These are phyloP conservation scores for Celoporthe dispersa DNA, from an alignment of 2,329 filamentous ascomycete species.

Conservation along the genomic window DNA sequence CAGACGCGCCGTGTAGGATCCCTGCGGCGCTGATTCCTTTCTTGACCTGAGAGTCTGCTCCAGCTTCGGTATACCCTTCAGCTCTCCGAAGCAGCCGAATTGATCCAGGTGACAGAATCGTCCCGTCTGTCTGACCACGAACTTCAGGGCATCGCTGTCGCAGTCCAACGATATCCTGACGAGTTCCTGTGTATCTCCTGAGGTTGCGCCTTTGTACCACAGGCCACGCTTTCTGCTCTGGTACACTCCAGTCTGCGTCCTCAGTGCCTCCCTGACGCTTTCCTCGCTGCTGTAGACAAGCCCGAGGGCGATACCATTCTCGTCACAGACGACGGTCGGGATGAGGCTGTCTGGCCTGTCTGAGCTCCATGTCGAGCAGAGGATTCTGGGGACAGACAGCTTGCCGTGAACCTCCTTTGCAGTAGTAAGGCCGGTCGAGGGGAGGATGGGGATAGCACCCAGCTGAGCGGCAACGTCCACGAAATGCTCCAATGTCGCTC, in stretches of 20 bases:
- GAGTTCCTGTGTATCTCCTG: conserved; percentile 90
- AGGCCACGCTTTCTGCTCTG: conserved; percentile 93
- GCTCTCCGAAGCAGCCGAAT: conserved; percentile 87
- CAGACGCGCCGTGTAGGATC: conserved; percentile 90
- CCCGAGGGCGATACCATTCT: conserved; percentile 81
- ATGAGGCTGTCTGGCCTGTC: conserved; percentile 85
- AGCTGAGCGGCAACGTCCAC: conserved; percentile 53
- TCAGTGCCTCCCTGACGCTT: conserved; percentile 84
- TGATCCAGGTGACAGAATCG: conserved; percentile 94
- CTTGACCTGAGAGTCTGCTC: conserved; percentile 85
- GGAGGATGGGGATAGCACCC: conserved; percentile 73
- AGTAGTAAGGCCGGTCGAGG: conserved; percentile 71
- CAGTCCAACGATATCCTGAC: conserved; percentile 86
- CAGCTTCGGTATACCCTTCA: conserved; percentile 78
- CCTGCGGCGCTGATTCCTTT: conserved; percentile 80
- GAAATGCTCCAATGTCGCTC: conserved; percentile 49
- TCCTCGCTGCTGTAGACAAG: conserved; percentile 94
- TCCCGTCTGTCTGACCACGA: conserved; percentile 87
- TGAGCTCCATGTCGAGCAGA: conserved; percentile 76
- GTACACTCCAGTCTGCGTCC: conserved; percentile 82
- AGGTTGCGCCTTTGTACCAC: conserved; percentile 96
- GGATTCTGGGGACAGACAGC: conserved; percentile 70
- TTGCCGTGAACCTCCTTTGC: conserved; percentile 63
- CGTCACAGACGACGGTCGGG: conserved; percentile 89
- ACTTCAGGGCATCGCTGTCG: conserved; percentile 89